A percentile compares a stretch with the other conserved stretches of the same genome.
phyloP scores from a whole-genome alignment of 345 rosid species.

The Lumnitzera littorea region DNA sequence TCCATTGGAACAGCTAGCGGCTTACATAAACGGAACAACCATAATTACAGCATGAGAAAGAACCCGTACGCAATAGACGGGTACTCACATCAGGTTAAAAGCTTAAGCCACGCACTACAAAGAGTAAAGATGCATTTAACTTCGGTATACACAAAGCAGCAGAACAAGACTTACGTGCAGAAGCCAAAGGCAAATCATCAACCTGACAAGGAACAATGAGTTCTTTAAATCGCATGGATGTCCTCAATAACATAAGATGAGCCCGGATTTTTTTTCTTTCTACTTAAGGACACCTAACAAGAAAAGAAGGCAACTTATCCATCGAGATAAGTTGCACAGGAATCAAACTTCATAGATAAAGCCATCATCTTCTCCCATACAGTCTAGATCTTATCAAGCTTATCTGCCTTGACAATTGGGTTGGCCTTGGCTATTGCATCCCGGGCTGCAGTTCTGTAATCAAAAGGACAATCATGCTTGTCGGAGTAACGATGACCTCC shows the following conservation, averaged over 20 bases:
- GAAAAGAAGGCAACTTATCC: conserved; percentile 22
- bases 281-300: conserved; percentile 19
- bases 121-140: background rate
- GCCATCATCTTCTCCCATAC: conserved; percentile 8
- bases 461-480: conserved; percentile 59
- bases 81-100: too few species aligned
- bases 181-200: conserved; percentile 19
- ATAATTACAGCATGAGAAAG: too few species aligned
- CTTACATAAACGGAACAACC: background rate
- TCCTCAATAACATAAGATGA: conserved; percentile 18
- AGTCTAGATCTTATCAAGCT: conserved; percentile 52
- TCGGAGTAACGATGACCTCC: conserved; percentile 65
- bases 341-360: conserved; percentile 6
- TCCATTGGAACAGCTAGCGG: background rate
- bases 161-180: conserved; percentile 23
- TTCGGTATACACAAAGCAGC: conserved; percentile 1
- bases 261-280: background rate
- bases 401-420: conserved; percentile 52
- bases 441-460: conserved; percentile 45
- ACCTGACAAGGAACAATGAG: conserved; percentile 19
- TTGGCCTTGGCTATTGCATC: conserved; percentile 58
- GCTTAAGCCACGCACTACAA: too few species aligned
- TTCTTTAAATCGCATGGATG: conserved; percentile 17
- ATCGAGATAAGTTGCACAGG: conserved; percentile 1
- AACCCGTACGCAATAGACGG: too few species aligned